phyloP scores from a whole-genome alignment of 495 filamentous ascomycete genomes.

The Penicilliopsis zonata region DNA sequence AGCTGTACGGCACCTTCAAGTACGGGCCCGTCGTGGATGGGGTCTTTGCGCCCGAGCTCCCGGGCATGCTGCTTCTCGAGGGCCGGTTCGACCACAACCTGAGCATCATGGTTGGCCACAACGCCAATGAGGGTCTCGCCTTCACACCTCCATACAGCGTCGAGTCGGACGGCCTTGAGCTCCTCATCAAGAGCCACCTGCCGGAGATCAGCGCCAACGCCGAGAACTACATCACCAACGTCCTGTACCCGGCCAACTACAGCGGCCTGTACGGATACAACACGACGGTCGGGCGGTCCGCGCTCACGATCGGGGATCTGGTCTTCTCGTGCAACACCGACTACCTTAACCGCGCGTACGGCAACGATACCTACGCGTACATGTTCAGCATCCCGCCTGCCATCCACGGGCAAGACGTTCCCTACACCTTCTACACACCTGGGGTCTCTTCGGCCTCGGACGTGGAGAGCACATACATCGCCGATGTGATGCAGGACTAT shows the following conservation, averaged over 20 bases:
- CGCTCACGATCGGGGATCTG: conserved; percentile 23
- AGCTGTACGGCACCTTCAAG: conserved; percentile 35
- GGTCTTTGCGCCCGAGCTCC: conserved; percentile 40
- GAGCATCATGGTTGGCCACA: conserved; percentile 44
- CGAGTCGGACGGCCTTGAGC: conserved; percentile 25
- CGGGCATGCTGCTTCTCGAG: conserved; percentile 42
- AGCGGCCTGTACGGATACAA: conserved; percentile 36
- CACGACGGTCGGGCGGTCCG: conserved; percentile 21
- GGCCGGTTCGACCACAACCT: conserved; percentile 43
- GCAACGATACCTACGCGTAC: conserved; percentile 45
- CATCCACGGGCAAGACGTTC: conserved; percentile 41
- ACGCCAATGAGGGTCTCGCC: conserved; percentile 39
- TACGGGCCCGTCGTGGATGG: conserved; percentile 52
- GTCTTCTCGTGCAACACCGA: conserved; percentile 52
- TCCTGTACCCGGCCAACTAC: conserved; percentile 49
- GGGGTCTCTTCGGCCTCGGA: not conserved
- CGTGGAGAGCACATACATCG: conserved; percentile 33
- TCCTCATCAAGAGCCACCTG: conserved; percentile 31
- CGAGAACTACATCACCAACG: conserved; percentile 33
- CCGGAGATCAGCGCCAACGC: conserved; percentile 18
- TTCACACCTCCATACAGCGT: conserved; percentile 47
- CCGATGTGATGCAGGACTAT: conserved; percentile 45
- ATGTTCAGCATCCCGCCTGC: conserved; percentile 49
- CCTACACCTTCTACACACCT: conserved; percentile 46
- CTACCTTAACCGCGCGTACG: conserved; percentile 35